These are phyloP conservation scores for Sphagnum fallax DNA, from an alignment of 228 moss, liverwort and hornwort genomes.

Conservation along the genomic window DNA sequence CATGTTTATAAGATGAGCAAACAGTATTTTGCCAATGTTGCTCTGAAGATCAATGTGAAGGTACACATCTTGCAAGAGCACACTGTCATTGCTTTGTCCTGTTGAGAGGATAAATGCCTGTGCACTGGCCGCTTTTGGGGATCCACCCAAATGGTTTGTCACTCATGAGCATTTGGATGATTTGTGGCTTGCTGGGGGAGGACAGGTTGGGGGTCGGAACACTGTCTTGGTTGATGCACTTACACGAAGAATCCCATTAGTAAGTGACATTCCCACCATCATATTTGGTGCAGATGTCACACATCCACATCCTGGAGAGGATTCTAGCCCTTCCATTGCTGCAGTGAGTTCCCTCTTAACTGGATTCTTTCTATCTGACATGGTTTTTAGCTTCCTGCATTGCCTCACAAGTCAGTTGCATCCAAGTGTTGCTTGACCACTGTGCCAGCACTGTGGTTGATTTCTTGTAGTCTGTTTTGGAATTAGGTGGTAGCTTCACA, in stretches of 20 bases:
- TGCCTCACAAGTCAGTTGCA: too few species aligned
- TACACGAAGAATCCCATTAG: slow-evolving; percentile 76
- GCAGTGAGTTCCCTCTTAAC: slow-evolving; percentile 31
- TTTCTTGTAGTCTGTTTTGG: neutral
- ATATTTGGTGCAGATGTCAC: slow-evolving; percentile 99
- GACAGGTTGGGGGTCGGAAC: slow-evolving; percentile 91
- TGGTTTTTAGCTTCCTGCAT: too few species aligned
- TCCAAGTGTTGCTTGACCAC: too few species aligned
- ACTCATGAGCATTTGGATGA: neutral
- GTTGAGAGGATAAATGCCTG: neutral
- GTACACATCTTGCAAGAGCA: slow-evolving; percentile 13
- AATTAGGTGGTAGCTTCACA: slow-evolving; percentile 95
- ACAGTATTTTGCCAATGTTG: slow-evolving; percentile 92
- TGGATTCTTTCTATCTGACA: too few species aligned
- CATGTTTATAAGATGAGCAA: slow-evolving; percentile 96
- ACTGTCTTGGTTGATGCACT: slow-evolving; percentile 93
- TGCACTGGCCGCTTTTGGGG: neutral
- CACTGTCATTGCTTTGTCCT: neutral
- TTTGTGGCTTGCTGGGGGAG: neutral
- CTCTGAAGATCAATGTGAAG: slow-evolving; percentile 95
- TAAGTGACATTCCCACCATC: slow-evolving; percentile 96
- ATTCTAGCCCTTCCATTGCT: slow-evolving; percentile 96
- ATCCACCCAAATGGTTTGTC: neutral
- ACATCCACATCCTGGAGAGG: slow-evolving; percentile 99
- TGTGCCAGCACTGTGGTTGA: neutral